Percentiles rank a stretch among this genome's conserved stretches.
Evolutionary conservation across 2,329 filamentous ascomycete genomes (phyloP).

Genomic region (Zymoseptoria tritici): DNA sequence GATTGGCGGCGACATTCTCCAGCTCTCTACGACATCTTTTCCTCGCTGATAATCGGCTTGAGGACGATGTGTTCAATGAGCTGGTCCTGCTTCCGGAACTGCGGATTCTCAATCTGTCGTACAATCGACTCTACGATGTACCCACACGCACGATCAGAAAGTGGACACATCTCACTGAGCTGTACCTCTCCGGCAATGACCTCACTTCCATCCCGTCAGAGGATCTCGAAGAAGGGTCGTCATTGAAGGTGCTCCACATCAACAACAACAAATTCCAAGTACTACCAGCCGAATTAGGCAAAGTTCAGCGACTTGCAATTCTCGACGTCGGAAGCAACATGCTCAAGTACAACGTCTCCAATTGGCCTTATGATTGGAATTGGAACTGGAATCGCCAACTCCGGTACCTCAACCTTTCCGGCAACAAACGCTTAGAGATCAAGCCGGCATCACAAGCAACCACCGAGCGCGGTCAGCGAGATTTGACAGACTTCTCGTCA

Average conservation of each 20-base stretch:
- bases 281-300: conserved; percentile 86
- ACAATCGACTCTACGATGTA: conserved; percentile 90
- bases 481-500: conserved; percentile 84
- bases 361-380: conserved; percentile 99
- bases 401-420: conserved; percentile 90
- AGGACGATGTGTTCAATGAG: conserved; percentile 93
- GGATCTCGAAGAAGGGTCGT: conserved; percentile 82
- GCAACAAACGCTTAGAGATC: conserved; percentile 94
- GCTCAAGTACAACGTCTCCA: conserved; percentile 97
- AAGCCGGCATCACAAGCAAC: conserved; percentile 53
- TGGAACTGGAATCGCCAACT: conserved; percentile 98
- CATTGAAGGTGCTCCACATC: conserved; percentile 83
- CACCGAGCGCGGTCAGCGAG: conserved; percentile 49
- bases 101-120: conserved; percentile 83
- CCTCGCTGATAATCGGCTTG: conserved; percentile 86
- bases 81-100: conserved; percentile 75
- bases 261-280: conserved; percentile 98
- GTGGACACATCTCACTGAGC: conserved; percentile 82
- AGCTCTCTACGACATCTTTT: conserved; percentile 76
- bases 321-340: conserved; percentile 92
- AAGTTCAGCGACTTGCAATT: conserved; percentile 84
- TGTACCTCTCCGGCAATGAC: conserved; percentile 93
- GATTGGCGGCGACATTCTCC: conserved; percentile 78
- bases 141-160: conserved; percentile 79
- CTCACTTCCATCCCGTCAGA: conserved; percentile 85